These are phyloP conservation scores for Aspergillus sp. DNA, from an alignment of 2,329 filamentous ascomycete species.

Conservation along the genomic window DNA sequence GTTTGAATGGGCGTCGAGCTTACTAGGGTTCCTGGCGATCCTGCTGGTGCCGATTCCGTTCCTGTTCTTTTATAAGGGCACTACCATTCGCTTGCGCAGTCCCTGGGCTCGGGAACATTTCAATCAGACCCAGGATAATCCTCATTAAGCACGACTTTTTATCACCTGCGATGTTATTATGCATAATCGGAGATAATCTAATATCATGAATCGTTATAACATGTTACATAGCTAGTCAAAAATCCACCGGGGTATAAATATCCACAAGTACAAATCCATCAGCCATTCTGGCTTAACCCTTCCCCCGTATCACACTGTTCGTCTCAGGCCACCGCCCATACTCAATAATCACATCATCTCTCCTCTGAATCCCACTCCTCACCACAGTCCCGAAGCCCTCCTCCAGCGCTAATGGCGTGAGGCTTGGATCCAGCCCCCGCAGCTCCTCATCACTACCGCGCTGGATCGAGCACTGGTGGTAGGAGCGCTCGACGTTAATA, in stretches of 20 bases:
- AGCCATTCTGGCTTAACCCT: no score
- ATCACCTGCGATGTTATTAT: neutral
- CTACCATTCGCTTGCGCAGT: slow-evolving; percentile 20
- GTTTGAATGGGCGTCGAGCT: slow-evolving; percentile 30
- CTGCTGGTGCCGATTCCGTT: slow-evolving; percentile 32
- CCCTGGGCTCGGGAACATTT: slow-evolving; percentile 24
- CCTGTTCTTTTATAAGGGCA: slow-evolving; percentile 31
- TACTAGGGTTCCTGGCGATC: slow-evolving; percentile 32
- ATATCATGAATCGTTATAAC: neutral
- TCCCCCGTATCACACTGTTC: neutral
- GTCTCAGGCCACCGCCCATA: neutral
- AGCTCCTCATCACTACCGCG: neutral
- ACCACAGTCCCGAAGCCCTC: neutral
- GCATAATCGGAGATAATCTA: neutral
- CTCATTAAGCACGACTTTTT: slow-evolving; percentile 9
- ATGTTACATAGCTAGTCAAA: neutral
- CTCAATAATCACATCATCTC: neutral
- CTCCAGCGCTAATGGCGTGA: neutral
- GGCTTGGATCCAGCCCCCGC: neutral
- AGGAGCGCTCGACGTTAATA: neutral
- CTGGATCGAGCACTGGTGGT: neutral
- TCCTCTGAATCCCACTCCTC: neutral
- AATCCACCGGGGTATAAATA: no score
- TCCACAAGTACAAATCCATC: no score
- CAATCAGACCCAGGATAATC: slow-evolving; percentile 18